Percentiles rank a stretch among this genome's conserved stretches.
Conservation (phyloP, 768 basidiomycete genomes). For the Pleurotus ostreatus region DNA sequence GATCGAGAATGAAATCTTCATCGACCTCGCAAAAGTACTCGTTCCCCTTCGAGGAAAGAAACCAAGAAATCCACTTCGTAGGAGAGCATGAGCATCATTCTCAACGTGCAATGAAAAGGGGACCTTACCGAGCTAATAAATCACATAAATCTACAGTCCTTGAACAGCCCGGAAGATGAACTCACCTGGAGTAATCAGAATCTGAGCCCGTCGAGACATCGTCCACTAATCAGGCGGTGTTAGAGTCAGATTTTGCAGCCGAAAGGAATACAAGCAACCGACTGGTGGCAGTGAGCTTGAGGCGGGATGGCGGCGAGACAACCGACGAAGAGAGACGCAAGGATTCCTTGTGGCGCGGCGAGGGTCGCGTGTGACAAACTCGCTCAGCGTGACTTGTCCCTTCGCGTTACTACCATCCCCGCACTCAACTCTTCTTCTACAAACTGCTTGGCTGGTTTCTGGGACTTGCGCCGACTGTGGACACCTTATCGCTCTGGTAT, state of each 20-base stretch:
- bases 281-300: conserved; percentile 1
- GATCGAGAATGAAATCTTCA: conserved; percentile 97
- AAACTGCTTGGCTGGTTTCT: neutral
- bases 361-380: too few relatives aligned
- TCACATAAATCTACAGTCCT: conserved; percentile 6
- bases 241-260: conserved; percentile 1
- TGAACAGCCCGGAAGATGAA: conserved; percentile 11
- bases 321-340: neutral
- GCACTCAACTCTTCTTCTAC: too few relatives aligned
- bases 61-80: conserved; percentile 94
- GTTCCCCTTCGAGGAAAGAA: conserved; percentile 94
- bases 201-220: conserved; percentile 90
- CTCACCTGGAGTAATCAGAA: conserved; percentile 93
- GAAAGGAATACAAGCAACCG: conserved; percentile 1
- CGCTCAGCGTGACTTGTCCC: neutral
- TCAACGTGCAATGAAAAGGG: too few relatives aligned
- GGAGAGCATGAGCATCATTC: neutral
- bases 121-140: conserved; percentile 32
- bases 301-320: neutral
- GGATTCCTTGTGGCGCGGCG: too few relatives aligned
- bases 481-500: neutral
- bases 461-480: neutral
- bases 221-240: conserved; percentile 49
- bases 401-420: neutral
- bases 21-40: conserved; percentile 99